phyloP scores from a whole-genome alignment of 768 basidiomycete genomes.

The Mycena venus region DNA sequence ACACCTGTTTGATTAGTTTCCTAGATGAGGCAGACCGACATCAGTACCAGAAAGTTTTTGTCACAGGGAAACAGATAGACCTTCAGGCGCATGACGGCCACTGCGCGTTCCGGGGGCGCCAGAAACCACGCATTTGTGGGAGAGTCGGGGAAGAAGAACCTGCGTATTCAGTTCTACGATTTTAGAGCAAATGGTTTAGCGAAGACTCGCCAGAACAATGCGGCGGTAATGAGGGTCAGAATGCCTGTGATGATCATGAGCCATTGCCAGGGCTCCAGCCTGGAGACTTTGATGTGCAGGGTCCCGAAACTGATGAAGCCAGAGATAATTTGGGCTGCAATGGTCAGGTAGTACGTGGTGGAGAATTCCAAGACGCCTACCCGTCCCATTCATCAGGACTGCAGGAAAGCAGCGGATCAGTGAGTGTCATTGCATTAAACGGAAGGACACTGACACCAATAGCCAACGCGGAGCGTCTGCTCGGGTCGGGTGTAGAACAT shows the following conservation, averaged over 20 bases:
- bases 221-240: slow-evolving; percentile 56
- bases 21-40: too few species aligned
- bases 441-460: slow-evolving; percentile 59
- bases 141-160: slow-evolving; percentile 67
- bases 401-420: neutral
- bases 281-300: slow-evolving; percentile 68
- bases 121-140: slow-evolving; percentile 71
- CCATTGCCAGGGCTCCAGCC: slow-evolving; percentile 84
- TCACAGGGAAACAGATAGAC: too few species aligned
- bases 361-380: too few species aligned
- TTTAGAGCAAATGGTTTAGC: neutral
- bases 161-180: slow-evolving; percentile 36
- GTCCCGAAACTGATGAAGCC: slow-evolving; percentile 78
- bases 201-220: slow-evolving; percentile 59
- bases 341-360: too few species aligned
- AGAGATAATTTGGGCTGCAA: slow-evolving; percentile 79
- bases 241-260: slow-evolving; percentile 67
- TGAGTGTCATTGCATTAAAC: neutral
- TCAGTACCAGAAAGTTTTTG: too few species aligned
- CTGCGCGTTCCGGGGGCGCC: slow-evolving; percentile 43
- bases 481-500: slow-evolving; percentile 72
- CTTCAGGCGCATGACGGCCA: slow-evolving; percentile 65
- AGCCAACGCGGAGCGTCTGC: slow-evolving; percentile 65
- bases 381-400: slow-evolving; percentile 85
- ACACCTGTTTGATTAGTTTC: slow-evolving; percentile 87